A percentile compares a stretch with the other conserved stretches of the same genome.
Conservation (phyloP, 768 basidiomycete species). For the Megacollybia marginata region DNA sequence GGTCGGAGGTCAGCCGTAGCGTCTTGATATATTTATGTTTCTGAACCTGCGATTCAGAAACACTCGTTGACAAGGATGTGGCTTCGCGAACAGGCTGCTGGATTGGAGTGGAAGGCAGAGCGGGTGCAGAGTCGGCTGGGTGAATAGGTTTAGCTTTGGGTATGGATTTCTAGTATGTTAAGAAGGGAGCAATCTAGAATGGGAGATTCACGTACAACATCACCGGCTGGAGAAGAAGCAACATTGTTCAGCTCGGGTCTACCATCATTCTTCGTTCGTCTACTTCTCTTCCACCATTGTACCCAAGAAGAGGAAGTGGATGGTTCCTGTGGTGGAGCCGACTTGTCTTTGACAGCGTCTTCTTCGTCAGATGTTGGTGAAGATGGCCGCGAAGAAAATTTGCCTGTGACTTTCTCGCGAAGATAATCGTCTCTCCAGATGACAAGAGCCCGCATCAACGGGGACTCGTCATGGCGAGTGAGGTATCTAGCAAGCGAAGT, state of each 20-base stretch:
- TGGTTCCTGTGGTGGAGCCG: constrained; percentile 29
- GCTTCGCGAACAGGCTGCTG: constrained; percentile 19
- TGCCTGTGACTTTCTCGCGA: constrained; percentile 13
- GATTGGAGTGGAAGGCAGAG: constrained; percentile 40
- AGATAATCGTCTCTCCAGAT: constrained; percentile 54
- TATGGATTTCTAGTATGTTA: background rate
- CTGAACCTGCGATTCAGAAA: constrained; percentile 5
- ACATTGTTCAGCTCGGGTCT: constrained; percentile 16
- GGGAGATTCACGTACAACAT: background rate
- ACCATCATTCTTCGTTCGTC: constrained; percentile 21
- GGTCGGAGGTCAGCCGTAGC: constrained; percentile 86
- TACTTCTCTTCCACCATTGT: constrained; percentile 76
- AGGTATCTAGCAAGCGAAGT: constrained; percentile 47
- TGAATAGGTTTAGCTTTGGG: constrained; percentile 4
- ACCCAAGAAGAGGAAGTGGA: constrained; percentile 67
- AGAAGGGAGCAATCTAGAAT: background rate
- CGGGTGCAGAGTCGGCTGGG: constrained; percentile 29
- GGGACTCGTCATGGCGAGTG: constrained; percentile 66
- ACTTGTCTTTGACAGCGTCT: constrained; percentile 20
- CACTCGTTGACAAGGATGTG: constrained; percentile 5
- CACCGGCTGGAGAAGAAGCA: constrained; percentile 17
- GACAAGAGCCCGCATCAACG: constrained; percentile 66
- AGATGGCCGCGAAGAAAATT: constrained; percentile 23
- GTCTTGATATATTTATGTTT: constrained; percentile 77
- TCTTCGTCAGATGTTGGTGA: constrained; percentile 29